These are phyloP conservation scores for Diaporthe australafricana DNA, from an alignment of 2,329 filamentous ascomycete species.

Conservation along the genomic window DNA sequence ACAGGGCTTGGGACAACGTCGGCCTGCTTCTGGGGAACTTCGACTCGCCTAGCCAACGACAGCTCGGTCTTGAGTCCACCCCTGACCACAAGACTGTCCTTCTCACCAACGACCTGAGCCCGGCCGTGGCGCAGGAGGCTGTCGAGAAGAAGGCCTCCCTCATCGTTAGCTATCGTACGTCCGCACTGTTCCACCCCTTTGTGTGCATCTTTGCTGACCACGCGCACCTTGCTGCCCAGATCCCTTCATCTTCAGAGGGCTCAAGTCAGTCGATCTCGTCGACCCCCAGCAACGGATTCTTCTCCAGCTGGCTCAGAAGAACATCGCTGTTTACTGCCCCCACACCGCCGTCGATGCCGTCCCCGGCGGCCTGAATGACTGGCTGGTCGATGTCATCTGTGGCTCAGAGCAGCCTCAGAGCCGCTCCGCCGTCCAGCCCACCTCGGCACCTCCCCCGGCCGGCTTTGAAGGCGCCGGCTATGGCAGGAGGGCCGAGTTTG, in stretches of 20 bases:
- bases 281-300: constrained; percentile 91
- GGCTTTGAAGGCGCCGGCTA: constrained; percentile 63
- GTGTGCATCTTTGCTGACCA: neutral
- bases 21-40: constrained; percentile 74
- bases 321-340: constrained; percentile 94
- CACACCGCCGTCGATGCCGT: constrained; percentile 95
- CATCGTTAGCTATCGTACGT: constrained; percentile 87
- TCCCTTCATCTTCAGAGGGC: constrained; percentile 93
- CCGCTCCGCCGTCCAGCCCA: constrained; percentile 59
- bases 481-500: constrained; percentile 61
- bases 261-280: constrained; percentile 87
- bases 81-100: constrained; percentile 55
- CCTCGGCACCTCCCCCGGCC: constrained; percentile 52
- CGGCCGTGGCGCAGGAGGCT: constrained; percentile 89
- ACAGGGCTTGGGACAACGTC: constrained; percentile 96
- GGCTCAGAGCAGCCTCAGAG: constrained; percentile 53
- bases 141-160: constrained; percentile 81
- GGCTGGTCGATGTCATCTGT: constrained; percentile 89
- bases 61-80: constrained; percentile 43
- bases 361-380: constrained; percentile 87
- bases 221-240: constrained; percentile 61
- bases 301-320: constrained; percentile 82
- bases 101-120: constrained; percentile 89
- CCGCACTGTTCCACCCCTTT: constrained; percentile 30
- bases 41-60: constrained; percentile 39